Evolutionary conservation across 2,329 filamentous ascomycete species (phyloP).

Genomic region (Claviceps fusiformis): DNA sequence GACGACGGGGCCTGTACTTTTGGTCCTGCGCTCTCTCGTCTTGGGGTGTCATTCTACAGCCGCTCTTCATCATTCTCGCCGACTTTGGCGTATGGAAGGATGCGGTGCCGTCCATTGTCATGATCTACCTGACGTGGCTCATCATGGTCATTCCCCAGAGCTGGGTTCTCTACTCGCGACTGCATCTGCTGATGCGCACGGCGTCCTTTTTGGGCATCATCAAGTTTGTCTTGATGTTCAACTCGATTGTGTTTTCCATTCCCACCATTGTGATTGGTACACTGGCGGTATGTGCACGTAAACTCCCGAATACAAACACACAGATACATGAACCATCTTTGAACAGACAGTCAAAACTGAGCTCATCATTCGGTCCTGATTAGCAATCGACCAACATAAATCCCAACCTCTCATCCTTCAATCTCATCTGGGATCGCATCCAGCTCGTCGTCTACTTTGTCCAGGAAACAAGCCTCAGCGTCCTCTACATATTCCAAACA

Average conservation of each 20-base stretch:
- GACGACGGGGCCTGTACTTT: constrained; percentile 18
- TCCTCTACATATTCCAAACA: constrained; percentile 29
- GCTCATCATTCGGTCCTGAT: neutral
- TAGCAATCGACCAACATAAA: constrained; percentile 16
- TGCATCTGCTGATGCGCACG: constrained; percentile 43
- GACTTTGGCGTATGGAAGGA: constrained; percentile 10
- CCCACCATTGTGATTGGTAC: constrained; percentile 40
- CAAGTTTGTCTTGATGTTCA: constrained; percentile 40
- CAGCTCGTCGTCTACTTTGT: constrained; percentile 40
- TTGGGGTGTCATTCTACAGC: constrained; percentile 18
- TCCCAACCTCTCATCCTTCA: constrained; percentile 10
- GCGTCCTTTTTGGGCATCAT: constrained; percentile 31
- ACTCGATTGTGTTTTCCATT: constrained; percentile 38
- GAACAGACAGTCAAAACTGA: too few species aligned
- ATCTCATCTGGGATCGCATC: constrained; percentile 34
- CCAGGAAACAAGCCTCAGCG: constrained; percentile 37
- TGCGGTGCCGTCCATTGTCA: constrained; percentile 7
- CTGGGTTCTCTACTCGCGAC: constrained; percentile 45
- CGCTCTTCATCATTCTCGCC: constrained; percentile 31
- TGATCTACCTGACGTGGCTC: constrained; percentile 13
- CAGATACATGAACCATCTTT: too few species aligned
- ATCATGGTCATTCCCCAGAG: constrained; percentile 45
- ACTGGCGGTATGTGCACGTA: constrained; percentile 24
- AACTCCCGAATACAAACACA: too few species aligned
- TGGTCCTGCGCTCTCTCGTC: constrained; percentile 19